These are phyloP conservation scores for Exophiala spinifera DNA, from an alignment of 2,329 filamentous ascomycete genomes.

Conservation along the genomic window DNA sequence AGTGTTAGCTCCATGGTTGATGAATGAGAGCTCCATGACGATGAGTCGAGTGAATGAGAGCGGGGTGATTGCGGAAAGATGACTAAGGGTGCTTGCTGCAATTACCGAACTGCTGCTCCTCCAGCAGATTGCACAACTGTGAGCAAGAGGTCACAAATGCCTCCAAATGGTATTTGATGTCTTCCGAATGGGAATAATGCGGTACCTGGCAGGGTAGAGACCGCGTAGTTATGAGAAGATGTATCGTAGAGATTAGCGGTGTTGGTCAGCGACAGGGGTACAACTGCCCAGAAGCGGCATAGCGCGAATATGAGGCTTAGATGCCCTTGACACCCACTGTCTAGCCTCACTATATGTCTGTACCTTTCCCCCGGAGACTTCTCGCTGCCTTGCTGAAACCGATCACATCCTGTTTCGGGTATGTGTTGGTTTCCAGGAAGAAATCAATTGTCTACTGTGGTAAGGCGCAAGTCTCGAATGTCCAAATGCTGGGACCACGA, in stretches of 20 bases:
- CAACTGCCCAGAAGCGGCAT: neutral
- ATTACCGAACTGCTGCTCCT: neutral
- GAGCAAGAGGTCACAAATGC: too few species aligned
- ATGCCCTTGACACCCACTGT: neutral
- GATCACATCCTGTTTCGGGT: neutral
- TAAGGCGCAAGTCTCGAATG: neutral
- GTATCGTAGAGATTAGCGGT: neutral
- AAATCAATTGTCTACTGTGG: neutral
- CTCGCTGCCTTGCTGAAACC: neutral
- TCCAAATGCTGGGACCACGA: neutral
- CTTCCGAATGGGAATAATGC: neutral
- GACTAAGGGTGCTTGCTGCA: neutral
- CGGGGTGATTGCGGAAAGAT: neutral
- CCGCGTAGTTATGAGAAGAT: too few species aligned
- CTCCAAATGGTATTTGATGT: neutral
- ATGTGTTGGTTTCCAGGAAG: neutral
- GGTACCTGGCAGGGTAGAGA: too few species aligned
- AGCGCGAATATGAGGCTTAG: neutral
- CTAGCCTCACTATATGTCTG: neutral
- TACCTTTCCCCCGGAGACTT: neutral
- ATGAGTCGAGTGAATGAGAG: neutral
- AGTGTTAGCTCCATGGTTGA: conserved; percentile 9
- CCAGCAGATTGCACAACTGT: neutral
- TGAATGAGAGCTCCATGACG: conserved; percentile 5
- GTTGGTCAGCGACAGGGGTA: conserved; percentile 1